Conservation (phyloP, 2,329 filamentous ascomycete genomes). For the Fusarium tjaetaba region DNA sequence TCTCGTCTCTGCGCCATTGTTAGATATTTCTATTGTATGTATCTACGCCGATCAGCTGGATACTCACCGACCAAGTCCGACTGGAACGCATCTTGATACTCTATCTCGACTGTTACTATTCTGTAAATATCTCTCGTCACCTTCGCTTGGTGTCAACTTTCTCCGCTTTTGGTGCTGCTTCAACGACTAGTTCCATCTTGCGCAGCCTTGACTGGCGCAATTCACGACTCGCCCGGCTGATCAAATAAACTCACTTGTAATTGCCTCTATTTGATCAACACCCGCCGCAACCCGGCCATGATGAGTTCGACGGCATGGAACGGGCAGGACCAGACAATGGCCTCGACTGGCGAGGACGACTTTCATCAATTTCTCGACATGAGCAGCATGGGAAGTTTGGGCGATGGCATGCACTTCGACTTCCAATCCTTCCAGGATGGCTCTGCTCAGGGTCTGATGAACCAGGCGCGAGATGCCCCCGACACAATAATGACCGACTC, state of each 20-base stretch:
- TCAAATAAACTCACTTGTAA: constrained; percentile 14
- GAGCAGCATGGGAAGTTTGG: constrained; percentile 63
- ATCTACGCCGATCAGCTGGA: constrained; percentile 26
- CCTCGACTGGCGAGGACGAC: constrained; percentile 64
- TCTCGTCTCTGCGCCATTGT: constrained; percentile 13
- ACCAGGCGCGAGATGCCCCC: constrained; percentile 43
- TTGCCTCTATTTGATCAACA: constrained; percentile 20
- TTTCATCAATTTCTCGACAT: constrained; percentile 73
- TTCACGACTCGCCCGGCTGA: constrained; percentile 8
- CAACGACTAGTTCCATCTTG: constrained; percentile 3
- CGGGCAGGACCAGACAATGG: constrained; percentile 65
- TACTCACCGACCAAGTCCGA: constrained; percentile 3
- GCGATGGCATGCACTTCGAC: constrained; percentile 67
- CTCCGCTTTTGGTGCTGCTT: constrained; percentile 29
- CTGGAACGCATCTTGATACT: constrained; percentile 29
- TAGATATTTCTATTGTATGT: constrained; percentile 31
- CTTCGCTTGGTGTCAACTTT: background rate
- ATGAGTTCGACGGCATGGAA: constrained; percentile 67
- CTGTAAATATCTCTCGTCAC: constrained; percentile 9
- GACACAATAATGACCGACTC: constrained; percentile 51
- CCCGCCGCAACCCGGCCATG: constrained; percentile 47
- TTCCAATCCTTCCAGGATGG: constrained; percentile 64
- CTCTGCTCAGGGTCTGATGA: constrained; percentile 47
- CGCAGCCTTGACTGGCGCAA: constrained; percentile 15
- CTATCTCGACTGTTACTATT: constrained; percentile 8